Conservation (phyloP, 306 rosid species). For the Potentilla sterilis region DNA sequence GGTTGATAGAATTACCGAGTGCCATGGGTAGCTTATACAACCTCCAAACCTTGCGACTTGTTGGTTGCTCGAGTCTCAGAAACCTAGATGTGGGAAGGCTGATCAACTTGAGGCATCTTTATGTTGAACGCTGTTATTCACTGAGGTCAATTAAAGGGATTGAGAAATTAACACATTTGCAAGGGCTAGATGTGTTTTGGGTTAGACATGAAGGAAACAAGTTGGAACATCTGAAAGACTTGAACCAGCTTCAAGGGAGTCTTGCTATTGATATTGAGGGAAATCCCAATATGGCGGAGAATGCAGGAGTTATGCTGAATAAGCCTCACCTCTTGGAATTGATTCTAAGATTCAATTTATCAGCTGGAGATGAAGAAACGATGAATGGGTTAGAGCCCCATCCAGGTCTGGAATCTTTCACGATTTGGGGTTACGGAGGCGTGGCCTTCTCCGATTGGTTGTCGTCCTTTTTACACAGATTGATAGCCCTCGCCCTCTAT, state of each 20-base stretch:
- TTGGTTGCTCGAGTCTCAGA: rapidly evolving
- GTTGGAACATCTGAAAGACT: not conserved
- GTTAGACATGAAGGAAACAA: not conserved
- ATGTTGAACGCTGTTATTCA: not conserved
- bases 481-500: not conserved
- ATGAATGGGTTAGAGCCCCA: conserved; percentile 10
- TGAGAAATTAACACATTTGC: too few relatives aligned
- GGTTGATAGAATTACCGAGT: not conserved
- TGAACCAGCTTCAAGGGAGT: not conserved
- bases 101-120: not conserved
- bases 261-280: not conserved
- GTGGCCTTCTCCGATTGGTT: not conserved
- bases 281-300: too few relatives aligned
- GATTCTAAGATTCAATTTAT: too few relatives aligned
- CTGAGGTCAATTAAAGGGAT: too few relatives aligned
- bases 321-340: not conserved
- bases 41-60: not conserved
- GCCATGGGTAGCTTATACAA: not conserved
- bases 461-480: not conserved
- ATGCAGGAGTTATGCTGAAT: not conserved
- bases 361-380: not conserved
- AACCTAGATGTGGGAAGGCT: not conserved
- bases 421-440: not conserved
- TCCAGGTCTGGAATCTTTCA: rapidly evolving
- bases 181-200: too few relatives aligned